These are phyloP conservation scores for Neofusicoccum ribis DNA, from an alignment of 2,329 filamentous ascomycete species.

Conservation along the genomic window DNA sequence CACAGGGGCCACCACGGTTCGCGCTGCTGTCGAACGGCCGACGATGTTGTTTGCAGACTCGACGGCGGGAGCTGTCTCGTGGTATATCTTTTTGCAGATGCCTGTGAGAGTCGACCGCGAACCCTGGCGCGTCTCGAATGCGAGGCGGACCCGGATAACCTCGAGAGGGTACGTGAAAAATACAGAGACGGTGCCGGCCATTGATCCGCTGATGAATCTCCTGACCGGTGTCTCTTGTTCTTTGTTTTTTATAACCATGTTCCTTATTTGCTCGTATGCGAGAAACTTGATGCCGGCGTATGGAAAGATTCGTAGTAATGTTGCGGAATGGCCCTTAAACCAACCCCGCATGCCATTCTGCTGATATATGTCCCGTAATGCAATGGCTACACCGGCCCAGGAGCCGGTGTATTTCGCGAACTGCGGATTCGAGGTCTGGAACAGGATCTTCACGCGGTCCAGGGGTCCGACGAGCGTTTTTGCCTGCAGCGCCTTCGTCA, in stretches of 20 bases:
- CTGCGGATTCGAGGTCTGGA: conserved; percentile 91
- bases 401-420: conserved; percentile 91
- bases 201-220: conserved; percentile 70
- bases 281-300: conserved; percentile 98
- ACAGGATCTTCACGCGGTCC: conserved; percentile 97
- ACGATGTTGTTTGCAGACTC: conserved; percentile 24
- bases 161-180: conserved; percentile 97
- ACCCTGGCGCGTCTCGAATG: conserved; percentile 85
- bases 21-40: conserved; percentile 39
- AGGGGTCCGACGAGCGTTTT: conserved; percentile 95
- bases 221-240: conserved; percentile 78
- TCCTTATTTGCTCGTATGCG: conserved; percentile 93
- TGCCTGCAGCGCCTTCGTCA: conserved; percentile 56
- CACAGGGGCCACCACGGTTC: conserved; percentile 41
- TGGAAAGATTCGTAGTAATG: conserved; percentile 89
- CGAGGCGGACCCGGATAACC: conserved; percentile 85
- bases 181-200: conserved; percentile 85
- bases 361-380: conserved; percentile 79
- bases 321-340: conserved; percentile 93
- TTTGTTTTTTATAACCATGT: conserved; percentile 68
- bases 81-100: conserved; percentile 85
- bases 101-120: conserved; percentile 68
- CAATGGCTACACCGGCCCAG: conserved; percentile 79
- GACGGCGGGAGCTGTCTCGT: conserved; percentile 55
- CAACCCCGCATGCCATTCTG: conserved; percentile 74